phyloP scores from a whole-genome alignment of 2,329 filamentous ascomycete genomes.

The Curvularia lunata region DNA sequence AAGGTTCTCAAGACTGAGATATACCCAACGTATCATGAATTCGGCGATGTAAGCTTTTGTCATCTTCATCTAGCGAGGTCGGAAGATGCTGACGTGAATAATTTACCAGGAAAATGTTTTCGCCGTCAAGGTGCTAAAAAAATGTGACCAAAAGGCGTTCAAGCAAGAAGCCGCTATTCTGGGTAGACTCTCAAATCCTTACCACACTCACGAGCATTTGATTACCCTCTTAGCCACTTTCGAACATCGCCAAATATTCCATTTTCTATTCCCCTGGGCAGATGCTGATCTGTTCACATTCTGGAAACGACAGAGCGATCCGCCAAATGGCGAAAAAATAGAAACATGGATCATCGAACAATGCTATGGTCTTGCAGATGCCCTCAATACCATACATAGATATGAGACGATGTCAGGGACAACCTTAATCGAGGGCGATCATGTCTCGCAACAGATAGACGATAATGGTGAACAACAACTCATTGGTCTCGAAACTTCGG shows the following conservation, averaged over 20 bases:
- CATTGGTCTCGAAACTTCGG: neutral
- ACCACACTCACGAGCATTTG: neutral
- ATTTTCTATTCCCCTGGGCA: conserved; percentile 19
- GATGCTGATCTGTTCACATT: conserved; percentile 12
- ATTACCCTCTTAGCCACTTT: conserved; percentile 8
- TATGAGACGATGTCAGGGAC: conserved; percentile 7
- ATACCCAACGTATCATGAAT: neutral
- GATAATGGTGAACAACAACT: neutral
- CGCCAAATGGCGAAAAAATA: neutral
- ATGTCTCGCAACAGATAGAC: neutral
- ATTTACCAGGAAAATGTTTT: neutral
- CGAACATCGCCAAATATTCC: neutral
- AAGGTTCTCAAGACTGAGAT: conserved; percentile 1
- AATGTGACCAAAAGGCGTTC: neutral
- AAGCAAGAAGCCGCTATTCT: conserved; percentile 1
- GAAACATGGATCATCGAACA: conserved; percentile 6
- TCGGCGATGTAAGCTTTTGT: neutral
- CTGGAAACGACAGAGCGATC: neutral
- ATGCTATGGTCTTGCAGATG: conserved; percentile 13
- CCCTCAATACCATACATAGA: conserved; percentile 7
- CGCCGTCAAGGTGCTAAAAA: conserved; percentile 1
- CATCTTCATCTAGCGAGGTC: neutral
- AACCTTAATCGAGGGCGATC: neutral
- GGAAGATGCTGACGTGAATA: neutral
- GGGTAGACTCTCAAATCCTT: neutral